Base-by-base conservation (phyloP, 176 grass and related monocot genomes). In the Eragrostis nindensis region DNA sequence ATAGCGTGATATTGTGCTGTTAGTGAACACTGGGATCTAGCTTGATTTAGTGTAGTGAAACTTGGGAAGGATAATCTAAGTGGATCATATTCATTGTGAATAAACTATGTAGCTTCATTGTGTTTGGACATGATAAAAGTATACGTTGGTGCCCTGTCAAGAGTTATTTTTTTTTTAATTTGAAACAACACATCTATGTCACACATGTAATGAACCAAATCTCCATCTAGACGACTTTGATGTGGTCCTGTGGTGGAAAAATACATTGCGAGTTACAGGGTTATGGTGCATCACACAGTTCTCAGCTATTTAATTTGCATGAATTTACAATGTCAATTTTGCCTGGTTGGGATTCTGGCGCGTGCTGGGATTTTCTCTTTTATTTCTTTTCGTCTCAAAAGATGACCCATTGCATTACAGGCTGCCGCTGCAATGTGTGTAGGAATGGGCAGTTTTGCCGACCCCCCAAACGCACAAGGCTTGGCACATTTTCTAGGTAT, bases 401-500 rank as follows among this genome's bases (percentile, higher is more conserved):
- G 30, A 19, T 59, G 26, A 26, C 26, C 11, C 42, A 36, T 72
- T 62, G 56, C 8, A 48, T 91, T 84, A 76, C 78, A 98, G 95
- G 92, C 92, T 74, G 95, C 92, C 16, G 92, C 95, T 72, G 92
- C 95, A 75, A 89, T 98, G 86, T 95, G 95, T 86, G 92, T 98
- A 45, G 91, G 88, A 84, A 90, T 95, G 84, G 95, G 95, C 26
- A 95, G 92, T 81, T 94, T 98, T 57, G 88, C 88, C 24, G 95
- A 98, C 74, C 95, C 95, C 48, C 84, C 47, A 22, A 89, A 91
- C 64, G 92, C 95, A 65, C 90, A 95, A 17, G 95, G 95, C 19
- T 83, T 98, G 60, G 95, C 95, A 16, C 95, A 98, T 80, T 95
- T 98, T 85, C 76, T 98, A 89, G 95, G 95, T 98, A 54, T 87